phyloP scores from a whole-genome alignment of 495 filamentous ascomycete genomes.

The Annulohypoxylon bovei region DNA sequence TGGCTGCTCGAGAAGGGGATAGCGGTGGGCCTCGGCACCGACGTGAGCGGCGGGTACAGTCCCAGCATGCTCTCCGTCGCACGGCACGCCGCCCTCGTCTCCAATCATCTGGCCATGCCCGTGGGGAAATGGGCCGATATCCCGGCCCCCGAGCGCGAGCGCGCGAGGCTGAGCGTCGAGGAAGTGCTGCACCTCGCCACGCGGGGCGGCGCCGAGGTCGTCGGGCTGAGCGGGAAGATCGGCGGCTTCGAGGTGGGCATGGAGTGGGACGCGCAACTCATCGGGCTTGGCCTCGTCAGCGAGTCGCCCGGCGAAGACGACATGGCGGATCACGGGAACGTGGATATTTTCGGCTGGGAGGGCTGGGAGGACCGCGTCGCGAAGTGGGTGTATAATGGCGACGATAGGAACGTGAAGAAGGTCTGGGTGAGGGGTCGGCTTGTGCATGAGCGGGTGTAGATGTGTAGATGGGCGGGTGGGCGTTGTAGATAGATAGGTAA shows the following conservation, averaged over 20 bases:
- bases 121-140: slow-evolving; percentile 41
- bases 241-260: slow-evolving; percentile 85
- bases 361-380: slow-evolving; percentile 77
- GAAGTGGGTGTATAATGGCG: slow-evolving; percentile 91
- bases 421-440: slow-evolving; percentile 85
- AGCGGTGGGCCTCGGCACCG: slow-evolving; percentile 85
- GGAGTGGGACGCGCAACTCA: slow-evolving; percentile 88
- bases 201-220: slow-evolving; percentile 77
- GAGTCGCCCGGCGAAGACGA: slow-evolving; percentile 44
- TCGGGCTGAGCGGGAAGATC: slow-evolving; percentile 73
- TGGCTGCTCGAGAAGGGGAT: slow-evolving; percentile 77
- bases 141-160: slow-evolving; percentile 46
- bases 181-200: slow-evolving; percentile 91
- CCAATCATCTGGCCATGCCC: slow-evolving; percentile 69
- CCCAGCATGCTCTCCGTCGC: slow-evolving; percentile 81
- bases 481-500: neutral
- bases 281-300: slow-evolving; percentile 64
- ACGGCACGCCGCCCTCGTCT: slow-evolving; percentile 79
- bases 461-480: neutral
- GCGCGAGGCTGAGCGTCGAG: slow-evolving; percentile 74
- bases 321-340: slow-evolving; percentile 55
- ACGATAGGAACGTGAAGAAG: slow-evolving; percentile 80
- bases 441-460: slow-evolving; percentile 68
- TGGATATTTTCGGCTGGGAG: slow-evolving; percentile 91
- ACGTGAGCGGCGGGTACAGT: slow-evolving; percentile 87